Conservation (phyloP, 148 eudicot species). For the Cornus controversa region DNA sequence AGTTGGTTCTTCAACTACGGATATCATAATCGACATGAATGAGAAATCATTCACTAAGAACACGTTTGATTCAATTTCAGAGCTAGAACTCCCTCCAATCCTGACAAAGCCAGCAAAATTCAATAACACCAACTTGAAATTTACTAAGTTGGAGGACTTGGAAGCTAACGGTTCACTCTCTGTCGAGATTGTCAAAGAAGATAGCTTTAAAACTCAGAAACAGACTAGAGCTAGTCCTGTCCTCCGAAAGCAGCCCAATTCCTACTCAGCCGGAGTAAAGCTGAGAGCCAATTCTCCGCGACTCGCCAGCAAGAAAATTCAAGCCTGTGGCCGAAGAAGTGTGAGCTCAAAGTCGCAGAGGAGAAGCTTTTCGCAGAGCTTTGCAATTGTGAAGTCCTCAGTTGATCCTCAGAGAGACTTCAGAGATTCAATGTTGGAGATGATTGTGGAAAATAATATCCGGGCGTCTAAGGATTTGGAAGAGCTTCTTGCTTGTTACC, state of each 20-base stretch:
- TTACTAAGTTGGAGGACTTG: background rate
- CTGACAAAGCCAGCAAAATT: conserved; percentile 33
- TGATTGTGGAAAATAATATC: conserved; percentile 59
- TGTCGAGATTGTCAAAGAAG: conserved; percentile 19
- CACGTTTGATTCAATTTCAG: conserved; percentile 21
- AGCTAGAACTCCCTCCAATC: conserved; percentile 47
- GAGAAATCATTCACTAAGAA: conserved; percentile 6
- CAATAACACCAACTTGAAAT: too few species aligned
- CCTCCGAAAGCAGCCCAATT: conserved; percentile 9
- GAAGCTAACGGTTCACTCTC: background rate
- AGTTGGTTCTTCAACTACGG: conserved; percentile 35
- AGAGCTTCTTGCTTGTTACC: conserved; percentile 67
- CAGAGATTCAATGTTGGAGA: conserved; percentile 67
- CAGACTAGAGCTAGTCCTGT: background rate
- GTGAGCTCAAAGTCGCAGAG: conserved; percentile 10
- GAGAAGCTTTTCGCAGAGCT: conserved; percentile 30
- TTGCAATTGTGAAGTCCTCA: conserved; percentile 59
- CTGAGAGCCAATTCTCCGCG: conserved; percentile 33
- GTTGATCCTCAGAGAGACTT: conserved; percentile 57
- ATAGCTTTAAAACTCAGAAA: conserved; percentile 2
- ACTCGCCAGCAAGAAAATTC: conserved; percentile 19
- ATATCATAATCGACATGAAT: conserved; percentile 45
- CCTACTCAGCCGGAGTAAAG: conserved; percentile 22
- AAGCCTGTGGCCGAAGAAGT: conserved; percentile 17
- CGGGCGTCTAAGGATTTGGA: conserved; percentile 52